Conservation (phyloP, 163 green algal genomes). For the Volvox carteri region DNA sequence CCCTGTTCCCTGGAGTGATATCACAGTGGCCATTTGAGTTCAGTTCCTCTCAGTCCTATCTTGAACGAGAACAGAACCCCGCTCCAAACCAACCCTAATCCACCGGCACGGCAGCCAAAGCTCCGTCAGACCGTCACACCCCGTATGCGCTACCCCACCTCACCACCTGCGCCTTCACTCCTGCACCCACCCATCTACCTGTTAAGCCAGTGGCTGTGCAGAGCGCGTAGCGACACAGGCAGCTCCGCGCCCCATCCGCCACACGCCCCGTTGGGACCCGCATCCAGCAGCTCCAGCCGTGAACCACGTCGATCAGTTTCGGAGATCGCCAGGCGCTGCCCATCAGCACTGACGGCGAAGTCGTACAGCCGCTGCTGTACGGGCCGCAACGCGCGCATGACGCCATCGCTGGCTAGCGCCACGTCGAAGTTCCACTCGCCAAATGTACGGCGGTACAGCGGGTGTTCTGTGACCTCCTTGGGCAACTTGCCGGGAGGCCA, state of each 20-base stretch:
- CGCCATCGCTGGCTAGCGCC: not conserved
- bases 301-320: constrained; percentile 17
- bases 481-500: constrained; percentile 66
- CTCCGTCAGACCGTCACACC: too few species aligned
- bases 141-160: too few species aligned
- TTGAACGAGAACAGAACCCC: too few species aligned
- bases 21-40: too few species aligned
- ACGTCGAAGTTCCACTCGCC: constrained; percentile 64
- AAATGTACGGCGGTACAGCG: constrained; percentile 69
- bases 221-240: constrained; percentile 61
- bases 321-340: constrained; percentile 41
- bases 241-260: constrained; percentile 66
- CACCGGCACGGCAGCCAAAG: too few species aligned
- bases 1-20: constrained; percentile 46
- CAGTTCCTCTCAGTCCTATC: too few species aligned
- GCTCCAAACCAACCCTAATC: too few species aligned
- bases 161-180: not conserved
- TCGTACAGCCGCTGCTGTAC: too few species aligned
- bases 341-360: too few species aligned
- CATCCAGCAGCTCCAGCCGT: constrained; percentile 72
- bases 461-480: constrained; percentile 60
- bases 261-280: constrained; percentile 43
- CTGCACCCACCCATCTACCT: constrained; percentile 55
- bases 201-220: constrained; percentile 78
- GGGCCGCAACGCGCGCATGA: constrained; percentile 34